Percentiles rank a stretch among this genome's conserved stretches.
phyloP scores from a whole-genome alignment of 2,329 filamentous ascomycete species.

The Penicillium vulpinum region DNA sequence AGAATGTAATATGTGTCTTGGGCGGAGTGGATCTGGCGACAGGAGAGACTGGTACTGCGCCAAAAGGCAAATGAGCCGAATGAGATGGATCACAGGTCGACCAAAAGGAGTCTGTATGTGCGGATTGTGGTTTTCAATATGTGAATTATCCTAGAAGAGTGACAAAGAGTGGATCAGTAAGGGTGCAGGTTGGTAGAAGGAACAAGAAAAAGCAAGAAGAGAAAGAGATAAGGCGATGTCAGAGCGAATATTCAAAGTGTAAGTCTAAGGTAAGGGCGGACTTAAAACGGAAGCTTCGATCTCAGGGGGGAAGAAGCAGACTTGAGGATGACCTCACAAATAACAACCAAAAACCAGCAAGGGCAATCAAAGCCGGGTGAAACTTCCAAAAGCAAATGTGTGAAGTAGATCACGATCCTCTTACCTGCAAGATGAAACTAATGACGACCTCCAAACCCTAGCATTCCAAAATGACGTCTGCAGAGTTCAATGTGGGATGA shows the following conservation, averaged over 20 bases:
- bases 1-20: constrained; percentile 20
- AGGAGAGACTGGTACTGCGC: constrained; percentile 29
- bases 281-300: constrained; percentile 19
- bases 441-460: constrained; percentile 19
- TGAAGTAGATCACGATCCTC: constrained; percentile 7
- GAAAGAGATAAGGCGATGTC: constrained; percentile 1
- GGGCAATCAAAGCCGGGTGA: neutral
- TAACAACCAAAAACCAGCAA: neutral
- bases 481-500: constrained; percentile 26
- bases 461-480: constrained; percentile 32
- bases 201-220: constrained; percentile 1
- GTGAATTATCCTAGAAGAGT: constrained; percentile 18
- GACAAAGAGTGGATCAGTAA: constrained; percentile 23
- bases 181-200: constrained; percentile 6
- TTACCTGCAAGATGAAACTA: constrained; percentile 28
- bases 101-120: constrained; percentile 25
- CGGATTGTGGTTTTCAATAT: constrained; percentile 25
- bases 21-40: constrained; percentile 18
- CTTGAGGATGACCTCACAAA: constrained; percentile 6
- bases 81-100: constrained; percentile 30
- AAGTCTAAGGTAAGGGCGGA: constrained; percentile 13
- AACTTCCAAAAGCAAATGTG: neutral
- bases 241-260: constrained; percentile 12
- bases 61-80: constrained; percentile 28
- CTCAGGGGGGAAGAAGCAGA: constrained; percentile 8